phyloP scores from a whole-genome alignment of 177 flowering plant species.

The Vitis hybrid region DNA sequence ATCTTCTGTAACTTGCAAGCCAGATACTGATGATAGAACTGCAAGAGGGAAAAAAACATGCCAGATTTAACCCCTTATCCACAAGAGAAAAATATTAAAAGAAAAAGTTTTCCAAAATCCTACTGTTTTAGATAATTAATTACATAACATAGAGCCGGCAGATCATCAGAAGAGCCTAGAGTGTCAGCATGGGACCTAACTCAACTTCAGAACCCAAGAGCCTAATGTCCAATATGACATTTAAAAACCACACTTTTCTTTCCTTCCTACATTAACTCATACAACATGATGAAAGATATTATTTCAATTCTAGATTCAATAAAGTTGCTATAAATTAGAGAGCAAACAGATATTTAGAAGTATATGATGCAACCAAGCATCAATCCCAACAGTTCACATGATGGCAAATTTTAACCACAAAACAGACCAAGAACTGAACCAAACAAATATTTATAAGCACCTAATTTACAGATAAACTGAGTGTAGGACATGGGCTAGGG shows the following conservation, averaged over 20 bases:
- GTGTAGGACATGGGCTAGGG: neutral
- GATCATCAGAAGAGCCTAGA: neutral
- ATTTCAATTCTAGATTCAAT: neutral
- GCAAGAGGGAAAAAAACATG: constrained; percentile 33
- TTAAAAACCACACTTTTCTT: neutral
- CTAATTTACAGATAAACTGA: neutral
- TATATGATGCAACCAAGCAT: constrained; percentile 1
- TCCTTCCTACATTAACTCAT: neutral
- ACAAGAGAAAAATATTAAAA: neutral
- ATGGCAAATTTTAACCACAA: neutral
- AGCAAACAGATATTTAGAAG: neutral
- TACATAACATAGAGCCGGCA: neutral
- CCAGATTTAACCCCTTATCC: neutral
- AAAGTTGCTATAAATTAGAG: neutral
- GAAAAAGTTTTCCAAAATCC: neutral
- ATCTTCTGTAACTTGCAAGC: constrained; percentile 49
- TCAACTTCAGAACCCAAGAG: neutral
- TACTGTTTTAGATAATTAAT: neutral
- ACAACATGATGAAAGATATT: neutral
- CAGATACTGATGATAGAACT: constrained; percentile 85
- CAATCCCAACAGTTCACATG: neutral
- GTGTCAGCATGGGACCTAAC: neutral
- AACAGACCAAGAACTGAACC: neutral
- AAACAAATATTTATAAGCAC: neutral
- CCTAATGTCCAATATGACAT: neutral